Base-by-base conservation (phyloP, 306 rosid species). In the Cicer cuneatum region DNA sequence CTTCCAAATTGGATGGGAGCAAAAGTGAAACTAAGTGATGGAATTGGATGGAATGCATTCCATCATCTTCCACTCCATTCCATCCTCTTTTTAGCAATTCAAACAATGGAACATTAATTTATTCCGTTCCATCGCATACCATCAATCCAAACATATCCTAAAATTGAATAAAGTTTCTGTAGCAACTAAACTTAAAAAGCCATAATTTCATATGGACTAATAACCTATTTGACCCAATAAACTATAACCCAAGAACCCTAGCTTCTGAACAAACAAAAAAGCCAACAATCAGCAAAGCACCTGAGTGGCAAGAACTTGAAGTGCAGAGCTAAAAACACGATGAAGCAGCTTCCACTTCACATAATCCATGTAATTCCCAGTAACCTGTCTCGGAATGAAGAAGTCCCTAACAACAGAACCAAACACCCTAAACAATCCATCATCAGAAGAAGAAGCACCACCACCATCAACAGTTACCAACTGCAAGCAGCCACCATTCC, bases 251-350 rank as follows among this genome's bases (percentile, higher is more conserved):
- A 16, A 66, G 7, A 48, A 4, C 72, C 16, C 46, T 63, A 61
- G 35, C n/a, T 63, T 62, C 7, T 14, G 5, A 16, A 16, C 5
- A 15, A 38, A 63, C 7, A 10, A 12, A 5, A 73, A 33, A 11
- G n/a, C 6, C 18, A 63, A 64, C 6, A 53, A 21, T 41, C 48
- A 7, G 5, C 7, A 14, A 70, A 61, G 39, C 75, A 90, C 97
- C 97, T 93, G 98, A 73, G 98, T 93, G 56, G 97, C 90, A 53
- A 93, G 91, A 45, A 93, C 97, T 78, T 93, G 98, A 14, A 90
- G 90, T 0, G 98, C 92, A 2, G 97, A 93, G 57, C 98, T 91
- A 64, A 93, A 93, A 93, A 90, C 88, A 18, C 98, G 91, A 78
- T 93, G 98, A 80, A 90, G 66, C 47, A 91, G 82, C 83, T 93